Percentiles rank a stretch among this genome's conserved stretches.
phyloP scores from a whole-genome alignment of 805 yeast genomes.

The Yamadazyma olivae region DNA sequence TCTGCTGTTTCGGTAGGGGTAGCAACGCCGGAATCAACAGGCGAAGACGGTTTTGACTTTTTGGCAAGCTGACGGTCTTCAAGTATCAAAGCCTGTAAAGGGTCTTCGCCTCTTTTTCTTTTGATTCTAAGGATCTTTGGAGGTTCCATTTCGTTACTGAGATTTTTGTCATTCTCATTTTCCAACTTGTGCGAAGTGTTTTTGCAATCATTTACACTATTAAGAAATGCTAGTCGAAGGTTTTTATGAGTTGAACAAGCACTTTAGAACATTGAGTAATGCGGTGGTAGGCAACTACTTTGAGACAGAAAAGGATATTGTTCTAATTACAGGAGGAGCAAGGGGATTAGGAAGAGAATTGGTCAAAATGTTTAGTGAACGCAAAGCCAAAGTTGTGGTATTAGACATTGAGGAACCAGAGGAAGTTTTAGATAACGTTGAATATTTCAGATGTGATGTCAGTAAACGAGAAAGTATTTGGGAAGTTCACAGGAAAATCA shows the following conservation, averaged over 20 bases:
- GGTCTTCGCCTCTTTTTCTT: conserved; percentile 83
- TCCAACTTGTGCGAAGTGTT: neutral
- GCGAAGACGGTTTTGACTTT: conserved; percentile 39
- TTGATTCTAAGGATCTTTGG: conserved; percentile 81
- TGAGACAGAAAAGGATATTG: conserved; percentile 56
- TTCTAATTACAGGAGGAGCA: conserved; percentile 80
- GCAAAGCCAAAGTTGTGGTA: conserved; percentile 54
- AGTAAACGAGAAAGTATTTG: conserved; percentile 47
- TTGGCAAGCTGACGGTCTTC: conserved; percentile 38
- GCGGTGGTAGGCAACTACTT: conserved; percentile 48
- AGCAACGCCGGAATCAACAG: conserved; percentile 29
- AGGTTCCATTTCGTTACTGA: conserved; percentile 14
- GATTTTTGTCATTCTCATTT: neutral
- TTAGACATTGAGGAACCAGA: conserved; percentile 53
- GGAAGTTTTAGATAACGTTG: conserved; percentile 36
- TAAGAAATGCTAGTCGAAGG: conserved; percentile 4
- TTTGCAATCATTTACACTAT: conserved; percentile 8
- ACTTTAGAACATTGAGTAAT: conserved; percentile 30
- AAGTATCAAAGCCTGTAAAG: conserved; percentile 71
- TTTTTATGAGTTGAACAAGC: conserved; percentile 16
- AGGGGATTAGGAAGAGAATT: conserved; percentile 75
- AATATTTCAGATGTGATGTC: conserved; percentile 70
- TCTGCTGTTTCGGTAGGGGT: conserved; percentile 31
- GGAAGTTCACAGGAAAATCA: conserved; percentile 37
- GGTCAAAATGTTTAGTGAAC: conserved; percentile 39